Base-by-base conservation (phyloP, 768 basidiomycete genomes). In the Pisolithus sp. region DNA sequence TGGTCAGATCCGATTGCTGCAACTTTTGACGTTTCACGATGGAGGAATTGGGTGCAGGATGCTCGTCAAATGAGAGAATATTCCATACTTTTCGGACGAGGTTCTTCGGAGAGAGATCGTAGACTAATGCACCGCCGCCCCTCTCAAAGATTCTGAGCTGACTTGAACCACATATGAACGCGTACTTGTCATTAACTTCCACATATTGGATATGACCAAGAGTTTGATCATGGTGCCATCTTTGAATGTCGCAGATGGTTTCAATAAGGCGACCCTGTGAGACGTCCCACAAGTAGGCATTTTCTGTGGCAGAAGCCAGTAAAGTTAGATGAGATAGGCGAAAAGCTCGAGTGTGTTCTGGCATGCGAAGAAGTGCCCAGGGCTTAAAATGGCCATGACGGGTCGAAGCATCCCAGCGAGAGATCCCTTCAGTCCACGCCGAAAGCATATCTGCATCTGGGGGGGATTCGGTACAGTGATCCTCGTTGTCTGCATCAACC, bases 301-400 rank as follows among this genome's bases (percentile, higher is more conserved):
- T 64, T 17, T 67, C 60, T 15, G 54, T 26, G 2, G 74, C 71
- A 0, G 76, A 75, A 3, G 80, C 77, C 2, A 86, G 66, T 7
- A 91, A 68, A 10, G 74, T 78, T 2, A 87, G 87, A 60, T 83
- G 84, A 7, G 80, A 81, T 53, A 87, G 79, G 15, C 85, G 78
- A 65, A 78, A 89, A 0, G 86, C 86, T 4, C 59, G 65, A 5
- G 68, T 60, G 13, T n/a, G 7, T 24, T 69, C 71, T 5, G 82
- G 80, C 46, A 75, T 66, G 4, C 60, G 61, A 10, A 89, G 66
- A 21, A 83, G 64, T 0, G 80, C 79, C 78, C 83, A 86, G 0
- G 86, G 79, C 26, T 63, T 69, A 62, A 89, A 89, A 47, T 76
- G 78, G 0, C 83, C 84, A 7, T 70, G 68, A 1, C 50, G 52